phyloP scores from a whole-genome alignment of 1,284 basidiomycete species.

The Rhodotorula sp. region DNA sequence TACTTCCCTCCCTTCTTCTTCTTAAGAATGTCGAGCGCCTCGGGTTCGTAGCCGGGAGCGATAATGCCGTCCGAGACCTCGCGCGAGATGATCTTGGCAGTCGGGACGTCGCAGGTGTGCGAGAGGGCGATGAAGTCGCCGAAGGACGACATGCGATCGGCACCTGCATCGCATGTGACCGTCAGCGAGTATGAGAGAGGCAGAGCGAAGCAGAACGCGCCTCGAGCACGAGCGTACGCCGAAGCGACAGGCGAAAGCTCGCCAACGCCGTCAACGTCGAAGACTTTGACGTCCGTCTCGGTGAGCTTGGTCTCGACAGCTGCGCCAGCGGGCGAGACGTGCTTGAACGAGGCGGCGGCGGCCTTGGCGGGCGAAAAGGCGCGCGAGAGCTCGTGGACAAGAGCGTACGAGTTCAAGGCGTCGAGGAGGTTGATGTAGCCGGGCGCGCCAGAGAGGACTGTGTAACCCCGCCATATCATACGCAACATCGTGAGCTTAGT shows the following conservation, averaged over 20 bases:
- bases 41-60: slow-evolving; percentile 84
- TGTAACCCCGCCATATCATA: no score
- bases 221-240: slow-evolving; percentile 94
- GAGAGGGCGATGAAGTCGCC: slow-evolving; percentile 98
- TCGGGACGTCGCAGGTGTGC: slow-evolving; percentile 85
- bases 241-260: slow-evolving; percentile 82
- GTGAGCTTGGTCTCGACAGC: slow-evolving; percentile 84
- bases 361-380: slow-evolving; percentile 66
- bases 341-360: slow-evolving; percentile 98
- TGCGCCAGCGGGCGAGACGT: slow-evolving; percentile 95
- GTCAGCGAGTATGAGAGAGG: not conserved
- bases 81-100: slow-evolving; percentile 92
- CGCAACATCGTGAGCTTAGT: no score
- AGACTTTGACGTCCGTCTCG: slow-evolving; percentile 87
- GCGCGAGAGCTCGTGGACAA: slow-evolving; percentile 90
- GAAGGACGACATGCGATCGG: slow-evolving; percentile 98
- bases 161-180: slow-evolving; percentile 56
- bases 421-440: slow-evolving; percentile 99
- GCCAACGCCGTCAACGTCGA: slow-evolving; percentile 93
- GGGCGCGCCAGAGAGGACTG: slow-evolving; percentile 88
- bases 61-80: slow-evolving; percentile 99
- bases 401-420: slow-evolving; percentile 92
- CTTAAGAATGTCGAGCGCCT: slow-evolving; percentile 82
- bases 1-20: slow-evolving; percentile 99
- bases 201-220: slow-evolving; percentile 52